phyloP scores from a whole-genome alignment of 805 yeast genomes.

The Sugiyamaella valdiviana region DNA sequence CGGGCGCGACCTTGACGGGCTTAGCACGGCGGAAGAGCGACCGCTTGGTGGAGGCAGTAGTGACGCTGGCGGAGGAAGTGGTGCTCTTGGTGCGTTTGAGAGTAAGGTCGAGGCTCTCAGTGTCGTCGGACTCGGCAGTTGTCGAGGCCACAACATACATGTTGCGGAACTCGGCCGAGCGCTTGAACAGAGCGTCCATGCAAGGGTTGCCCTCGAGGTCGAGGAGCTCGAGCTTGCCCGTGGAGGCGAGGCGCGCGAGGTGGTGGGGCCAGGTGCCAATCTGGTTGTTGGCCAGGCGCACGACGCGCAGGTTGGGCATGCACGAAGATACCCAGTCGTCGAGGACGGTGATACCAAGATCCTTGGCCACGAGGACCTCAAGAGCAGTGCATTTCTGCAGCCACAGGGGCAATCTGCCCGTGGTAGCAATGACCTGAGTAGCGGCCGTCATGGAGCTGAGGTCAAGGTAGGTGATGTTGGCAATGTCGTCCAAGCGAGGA shows the following conservation, averaged over 20 bases:
- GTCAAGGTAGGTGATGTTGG: constrained; percentile 19
- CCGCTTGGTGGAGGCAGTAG: neutral
- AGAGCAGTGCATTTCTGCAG: constrained; percentile 20
- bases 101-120: neutral
- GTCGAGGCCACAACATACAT: constrained; percentile 15
- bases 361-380: constrained; percentile 22
- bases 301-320: constrained; percentile 19
- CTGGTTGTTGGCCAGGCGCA: constrained; percentile 22
- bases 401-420: constrained; percentile 26
- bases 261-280: constrained; percentile 29
- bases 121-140: neutral
- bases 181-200: constrained; percentile 18
- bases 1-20: neutral
- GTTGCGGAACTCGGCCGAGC: constrained; percentile 19
- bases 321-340: constrained; percentile 26
- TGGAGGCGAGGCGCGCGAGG: constrained; percentile 15
- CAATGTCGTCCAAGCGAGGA: neutral
- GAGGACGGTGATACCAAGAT: constrained; percentile 22
- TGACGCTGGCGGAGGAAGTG: neutral
- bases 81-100: neutral
- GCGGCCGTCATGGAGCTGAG: constrained; percentile 15
- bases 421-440: constrained; percentile 14
- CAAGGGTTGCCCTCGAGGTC: constrained; percentile 29
- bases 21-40: neutral
- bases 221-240: constrained; percentile 19